Evolutionary conservation across 257 asterid species (phyloP), one percentile per base, ranked within the genome.

Genomic region (Echium plantagineum): DNA sequence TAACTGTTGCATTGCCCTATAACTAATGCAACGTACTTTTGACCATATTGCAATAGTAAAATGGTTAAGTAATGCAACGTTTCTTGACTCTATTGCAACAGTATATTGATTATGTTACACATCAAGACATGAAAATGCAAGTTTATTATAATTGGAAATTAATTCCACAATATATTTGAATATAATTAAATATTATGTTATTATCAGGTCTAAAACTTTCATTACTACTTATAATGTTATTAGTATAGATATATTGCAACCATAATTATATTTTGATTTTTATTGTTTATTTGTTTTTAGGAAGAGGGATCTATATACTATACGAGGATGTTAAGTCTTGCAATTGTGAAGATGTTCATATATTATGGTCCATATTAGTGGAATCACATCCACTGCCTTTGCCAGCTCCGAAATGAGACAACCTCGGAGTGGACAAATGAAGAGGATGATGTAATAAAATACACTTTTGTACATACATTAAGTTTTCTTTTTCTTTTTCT

Each of bases 261-360:
- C 28, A 28, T 35, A 58, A 19, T 9, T n/a, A n/a, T n/a, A n/a
- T n/a, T n/a, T n/a, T n/a, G n/a, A 21, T 5, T 17, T 47, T 28
- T 15, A 5, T 19, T 16, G 55, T 65, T 35, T 55, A n/a, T n/a
- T n/a, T n/a, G n/a, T 28, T 66, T 56, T 59, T 79, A 83, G 97
- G 95, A 52, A 75, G 94, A 77, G 96, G 95, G 73, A 87, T 85
- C 77, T 87, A 90, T 72, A 85, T 90, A 21, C 75, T 90, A 75
- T 87, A 90, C 62, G 97, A 90, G 79, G 96, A 90, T 85, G 96
- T 90, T 55, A 90, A 85, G 75, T 83, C 96, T 5, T 90, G 97
- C 77, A 95, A 86, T 10, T 90, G 76, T 47, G 97, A 90, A 77
- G 97, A 90, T 22, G 97, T 90, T 55, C 96, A 90, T 65, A 89